Base-by-base conservation (phyloP, 345 rosid species). In the Eucalyptus viminalis region DNA sequence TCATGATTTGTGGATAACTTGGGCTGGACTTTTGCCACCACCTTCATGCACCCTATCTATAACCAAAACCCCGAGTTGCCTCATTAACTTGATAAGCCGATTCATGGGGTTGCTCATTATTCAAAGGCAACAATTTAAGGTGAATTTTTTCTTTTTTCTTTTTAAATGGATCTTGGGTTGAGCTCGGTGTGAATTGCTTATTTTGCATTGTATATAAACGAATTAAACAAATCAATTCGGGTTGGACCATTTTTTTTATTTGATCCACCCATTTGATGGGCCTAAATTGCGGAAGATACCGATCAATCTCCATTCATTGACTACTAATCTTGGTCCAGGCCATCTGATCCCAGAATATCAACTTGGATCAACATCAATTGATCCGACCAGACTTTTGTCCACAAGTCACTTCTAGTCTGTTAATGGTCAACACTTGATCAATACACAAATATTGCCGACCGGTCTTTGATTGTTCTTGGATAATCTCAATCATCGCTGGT, bases 21-120 rank as follows among this genome's bases (percentile, higher is more conserved):
- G 0, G 34, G 0, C 69, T 3, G 16, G 16, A 62, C 34, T 62
- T 27, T 62, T 14, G 31, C 69, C 69, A 62, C 31, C 69, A 27
- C 69, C 14, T 62, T 27, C 31, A 27, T 0, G 0, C 16, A 0
- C 67, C 15, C 4, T 0, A 0, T 62, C 31, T 13, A 62, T 27
- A 62, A 62, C 0, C 69, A 25, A 27, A 60, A 25, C 14, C 69
- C 69, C 31, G 0, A 62, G 69, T 29, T 62, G 16, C 31, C 31
- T 62, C 31, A 29, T 29, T 62, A 62, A 29, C 69, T 29, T 13
- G 31, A 62, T 27, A 0, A 62, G 69, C 17, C 0, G 9, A 12
- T 60, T 27, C 15, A 60, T 60, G 67, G 31, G n/a, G 69, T 13
- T 1, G 0, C 16, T 29, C 16, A 27, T 27, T 62, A 27, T 62